A percentile compares a stretch with the other conserved stretches of the same genome.
Evolutionary conservation across 352 stramenopile genomes (phyloP).

Genomic region (Phytophthora syringae): DNA sequence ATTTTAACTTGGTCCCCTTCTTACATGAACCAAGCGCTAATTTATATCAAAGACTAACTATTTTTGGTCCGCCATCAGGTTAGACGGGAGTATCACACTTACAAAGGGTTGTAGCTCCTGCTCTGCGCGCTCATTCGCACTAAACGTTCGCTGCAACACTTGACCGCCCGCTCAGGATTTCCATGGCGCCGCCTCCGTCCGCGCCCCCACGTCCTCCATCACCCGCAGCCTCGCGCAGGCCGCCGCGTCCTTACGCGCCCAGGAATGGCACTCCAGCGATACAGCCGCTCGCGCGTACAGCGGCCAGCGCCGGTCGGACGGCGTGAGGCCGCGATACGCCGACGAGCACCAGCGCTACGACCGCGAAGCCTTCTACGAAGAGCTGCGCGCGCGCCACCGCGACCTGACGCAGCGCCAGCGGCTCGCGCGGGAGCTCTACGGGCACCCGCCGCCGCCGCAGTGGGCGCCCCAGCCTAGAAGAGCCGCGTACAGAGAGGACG

Average conservation of each 20-base stretch:
- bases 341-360: constrained; percentile 9
- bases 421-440: constrained; percentile 19
- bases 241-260: constrained; percentile 24
- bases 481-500: background rate
- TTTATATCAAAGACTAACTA: too few relatives aligned
- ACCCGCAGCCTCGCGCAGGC: constrained; percentile 24
- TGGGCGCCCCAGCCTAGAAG: too few relatives aligned
- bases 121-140: constrained; percentile 11
- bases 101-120: background rate
- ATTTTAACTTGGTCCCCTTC: too few relatives aligned
- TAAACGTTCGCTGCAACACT: constrained; percentile 16
- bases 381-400: constrained; percentile 31
- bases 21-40: too few relatives aligned
- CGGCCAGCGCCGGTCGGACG: too few relatives aligned
- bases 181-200: background rate
- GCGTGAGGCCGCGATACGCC: constrained; percentile 12
- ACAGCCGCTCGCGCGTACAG: background rate
- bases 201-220: constrained; percentile 14
- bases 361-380: constrained; percentile 24
- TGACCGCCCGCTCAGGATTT: too few relatives aligned
- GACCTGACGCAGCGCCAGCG: constrained; percentile 24
- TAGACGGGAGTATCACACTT: background rate
- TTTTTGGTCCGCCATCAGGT: too few relatives aligned
- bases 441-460: background rate
- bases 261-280: constrained; percentile 18